Base-by-base conservation (phyloP, 129 eudicot genomes). In the Ambrosia trifida region DNA sequence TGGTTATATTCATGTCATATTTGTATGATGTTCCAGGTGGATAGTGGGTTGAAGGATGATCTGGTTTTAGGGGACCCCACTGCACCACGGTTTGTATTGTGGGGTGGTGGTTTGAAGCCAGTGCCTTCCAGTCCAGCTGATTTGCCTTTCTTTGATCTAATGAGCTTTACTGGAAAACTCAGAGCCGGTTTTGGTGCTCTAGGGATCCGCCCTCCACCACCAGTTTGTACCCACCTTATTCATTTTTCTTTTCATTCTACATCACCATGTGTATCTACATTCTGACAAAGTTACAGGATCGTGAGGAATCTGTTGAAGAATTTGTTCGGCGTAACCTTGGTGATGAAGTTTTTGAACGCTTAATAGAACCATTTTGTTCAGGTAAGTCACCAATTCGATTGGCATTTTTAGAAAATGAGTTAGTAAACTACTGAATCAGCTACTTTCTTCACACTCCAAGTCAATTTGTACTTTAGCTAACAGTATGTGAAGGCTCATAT, bases 291-390 rank as follows among this genome's bases (percentile, higher is more conserved):
- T 73, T 75, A 82, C 97, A 92, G 98, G 91, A 75, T 45, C 86
- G 54, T 41, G 98, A 92, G 85, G 98, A 92, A 82, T 92, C 98
- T 16, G 88, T 92, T 79, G 98, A 92, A 76, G 95, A 86, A 75
- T 92, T 92, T 85, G 98, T 92, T 44, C 90, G 98, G 36, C 98
- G 98, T 19, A 89, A 92, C 76, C 95, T 89, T 49, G 98, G 98
- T 5, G 86, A 76, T 73, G 96, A 92, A 82, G 98, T 92, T 54
- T 92, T 92, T 63, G 98, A 92, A 72, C 98, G 98, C 72, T 72
- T 92, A 78, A 92, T 92, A 30, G 98, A 92, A 84, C 98, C 98
- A 41, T 92, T 92, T 73, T 92, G 98, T 82, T 92, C 98, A 36
- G 98, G n/a, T n/a, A n/a, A n/a, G n/a, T n/a, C n/a, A n/a, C n/a